Percentiles rank a stretch among this genome's conserved stretches.
Evolutionary conservation across 441 rosid species (phyloP).

Genomic region (Adansonia grandidieri): DNA sequence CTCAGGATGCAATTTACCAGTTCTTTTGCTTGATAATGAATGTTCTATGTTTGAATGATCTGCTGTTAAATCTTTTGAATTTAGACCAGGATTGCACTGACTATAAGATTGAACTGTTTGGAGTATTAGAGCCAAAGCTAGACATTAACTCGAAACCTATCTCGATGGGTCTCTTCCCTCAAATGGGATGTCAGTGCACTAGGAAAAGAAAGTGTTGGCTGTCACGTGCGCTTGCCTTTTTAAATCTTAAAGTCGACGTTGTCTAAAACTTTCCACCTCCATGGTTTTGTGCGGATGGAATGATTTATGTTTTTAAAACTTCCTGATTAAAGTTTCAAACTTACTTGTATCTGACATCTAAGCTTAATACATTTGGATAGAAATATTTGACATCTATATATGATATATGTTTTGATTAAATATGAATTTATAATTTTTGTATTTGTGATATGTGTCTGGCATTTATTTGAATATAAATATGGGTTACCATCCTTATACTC

Average conservation of each 20-base stretch:
- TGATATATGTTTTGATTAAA: too few species aligned
- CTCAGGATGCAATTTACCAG: not conserved
- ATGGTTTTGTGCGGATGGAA: too few species aligned
- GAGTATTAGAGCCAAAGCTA: not conserved
- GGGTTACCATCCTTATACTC: not conserved
- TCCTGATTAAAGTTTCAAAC: too few species aligned
- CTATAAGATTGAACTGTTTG: not conserved
- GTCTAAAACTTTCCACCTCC: too few species aligned
- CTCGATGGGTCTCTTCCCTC: not conserved
- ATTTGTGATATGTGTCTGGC: too few species aligned
- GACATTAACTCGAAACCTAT: not conserved
- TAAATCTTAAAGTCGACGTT: not conserved
- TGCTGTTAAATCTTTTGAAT: not conserved
- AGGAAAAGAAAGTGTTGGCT: not conserved
- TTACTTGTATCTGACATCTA: too few species aligned
- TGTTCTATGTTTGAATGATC: not conserved
- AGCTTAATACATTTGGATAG: too few species aligned
- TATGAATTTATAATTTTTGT: too few species aligned
- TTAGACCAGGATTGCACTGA: not conserved
- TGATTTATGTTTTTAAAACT: too few species aligned
- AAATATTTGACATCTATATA: too few species aligned
- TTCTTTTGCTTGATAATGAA: not conserved
- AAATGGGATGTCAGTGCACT: not conserved
- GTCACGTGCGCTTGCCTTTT: not conserved
- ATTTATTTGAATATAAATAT: too few species aligned